These are phyloP conservation scores for Camellia sinensis DNA, from an alignment of 148 eudicot species.

Conservation along the genomic window DNA sequence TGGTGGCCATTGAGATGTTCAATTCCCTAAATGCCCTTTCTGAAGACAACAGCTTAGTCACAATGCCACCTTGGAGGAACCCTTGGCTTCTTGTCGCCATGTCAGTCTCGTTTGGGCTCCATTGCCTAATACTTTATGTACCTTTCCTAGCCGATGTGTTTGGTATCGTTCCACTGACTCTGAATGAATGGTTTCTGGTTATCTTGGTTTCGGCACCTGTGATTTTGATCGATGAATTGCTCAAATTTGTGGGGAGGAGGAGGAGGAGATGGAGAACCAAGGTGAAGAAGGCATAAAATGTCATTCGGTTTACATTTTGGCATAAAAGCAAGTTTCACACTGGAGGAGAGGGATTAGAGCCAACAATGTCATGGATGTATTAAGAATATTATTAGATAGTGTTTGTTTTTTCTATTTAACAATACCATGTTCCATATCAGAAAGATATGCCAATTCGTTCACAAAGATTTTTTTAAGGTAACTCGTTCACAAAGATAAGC, in stretches of 20 bases:
- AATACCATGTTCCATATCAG: neutral
- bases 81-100: conserved; percentile 84
- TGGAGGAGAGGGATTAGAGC: neutral
- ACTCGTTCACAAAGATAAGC: neutral
- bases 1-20: conserved; percentile 92
- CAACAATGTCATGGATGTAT: neutral
- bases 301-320: neutral
- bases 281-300: conserved; percentile 41
- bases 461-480: neutral
- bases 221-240: conserved; percentile 64
- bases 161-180: conserved; percentile 66
- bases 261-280: conserved; percentile 32
- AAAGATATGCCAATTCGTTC: neutral
- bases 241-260: conserved; percentile 66
- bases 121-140: conserved; percentile 70
- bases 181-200: conserved; percentile 72
- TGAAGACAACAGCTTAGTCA: conserved; percentile 71
- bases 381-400: conserved; percentile 11
- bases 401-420: neutral
- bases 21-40: conserved; percentile 87
- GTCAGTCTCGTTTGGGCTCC: conserved; percentile 68
- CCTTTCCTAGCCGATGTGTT: conserved; percentile 75
- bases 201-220: conserved; percentile 70
- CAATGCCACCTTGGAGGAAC: conserved; percentile 87
- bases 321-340: neutral